These are phyloP conservation scores for Citrus australasica DNA, from an alignment of 345 rosid genomes.

Conservation along the genomic window DNA sequence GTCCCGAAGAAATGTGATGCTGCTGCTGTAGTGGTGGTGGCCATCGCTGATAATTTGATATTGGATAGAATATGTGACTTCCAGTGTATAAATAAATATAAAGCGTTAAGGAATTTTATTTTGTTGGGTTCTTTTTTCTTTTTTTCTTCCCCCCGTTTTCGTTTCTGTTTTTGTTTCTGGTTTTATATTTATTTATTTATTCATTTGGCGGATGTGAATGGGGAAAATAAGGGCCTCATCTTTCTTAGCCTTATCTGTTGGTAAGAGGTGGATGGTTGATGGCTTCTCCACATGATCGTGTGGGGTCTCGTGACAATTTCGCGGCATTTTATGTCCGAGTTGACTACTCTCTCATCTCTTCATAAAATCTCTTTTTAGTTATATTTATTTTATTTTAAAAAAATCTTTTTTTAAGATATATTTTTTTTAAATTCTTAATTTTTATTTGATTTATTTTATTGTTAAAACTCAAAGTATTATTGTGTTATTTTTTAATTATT, in stretches of 20 bases:
- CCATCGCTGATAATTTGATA: constrained; percentile 15
- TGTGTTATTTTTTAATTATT: too few species aligned
- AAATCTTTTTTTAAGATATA: too few species aligned
- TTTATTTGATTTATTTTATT: too few species aligned
- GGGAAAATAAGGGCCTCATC: constrained; percentile 34
- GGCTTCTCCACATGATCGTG: constrained; percentile 23
- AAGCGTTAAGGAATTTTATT: neutral
- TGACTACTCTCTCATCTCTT: too few species aligned
- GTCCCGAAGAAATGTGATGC: constrained; percentile 56
- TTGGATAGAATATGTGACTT: neutral
- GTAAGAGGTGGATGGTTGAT: constrained; percentile 31
- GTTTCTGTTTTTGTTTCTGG: too few species aligned
- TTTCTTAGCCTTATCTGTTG: constrained; percentile 39
- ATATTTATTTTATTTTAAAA: too few species aligned
- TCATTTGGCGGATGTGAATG: constrained; percentile 14
- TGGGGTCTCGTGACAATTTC: constrained; percentile 11
- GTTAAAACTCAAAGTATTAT: too few species aligned
- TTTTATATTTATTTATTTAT: neutral
- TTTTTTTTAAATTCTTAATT: too few species aligned
- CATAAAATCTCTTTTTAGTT: too few species aligned
- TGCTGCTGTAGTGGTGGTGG: constrained; percentile 43
- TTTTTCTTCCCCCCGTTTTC: too few species aligned
- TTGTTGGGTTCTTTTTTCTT: neutral
- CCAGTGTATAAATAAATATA: neutral
- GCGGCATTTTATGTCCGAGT: neutral